Evolutionary conservation across 176 grass and related monocot species (phyloP).

Genomic region (Hyparrhenia diplandra): DNA sequence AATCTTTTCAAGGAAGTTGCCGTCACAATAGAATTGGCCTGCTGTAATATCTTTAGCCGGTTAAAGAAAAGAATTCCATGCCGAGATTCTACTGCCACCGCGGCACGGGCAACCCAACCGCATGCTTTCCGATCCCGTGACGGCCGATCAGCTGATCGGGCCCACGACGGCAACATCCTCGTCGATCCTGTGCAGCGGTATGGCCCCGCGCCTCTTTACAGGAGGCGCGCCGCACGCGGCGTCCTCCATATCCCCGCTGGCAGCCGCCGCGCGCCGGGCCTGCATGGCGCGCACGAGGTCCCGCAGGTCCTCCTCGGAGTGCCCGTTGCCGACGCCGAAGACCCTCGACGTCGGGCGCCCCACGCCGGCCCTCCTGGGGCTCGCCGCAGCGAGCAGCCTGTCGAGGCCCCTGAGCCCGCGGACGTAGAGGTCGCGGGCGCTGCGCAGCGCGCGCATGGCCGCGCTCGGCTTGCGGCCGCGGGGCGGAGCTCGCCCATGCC

Average conservation of each 20-base stretch:
- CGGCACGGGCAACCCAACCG: too few relatives aligned
- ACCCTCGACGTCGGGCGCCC: constrained; percentile 21
- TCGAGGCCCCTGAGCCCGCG: not conserved
- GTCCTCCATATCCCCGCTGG: not conserved
- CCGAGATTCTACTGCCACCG: too few relatives aligned
- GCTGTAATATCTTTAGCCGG: not conserved
- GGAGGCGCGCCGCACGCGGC: too few relatives aligned
- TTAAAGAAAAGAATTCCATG: too few relatives aligned
- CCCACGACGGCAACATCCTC: not conserved
- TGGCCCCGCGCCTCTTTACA: not conserved
- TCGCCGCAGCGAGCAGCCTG: constrained; percentile 17
- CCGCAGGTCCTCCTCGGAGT: not conserved
- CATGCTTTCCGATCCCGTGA: too few relatives aligned
- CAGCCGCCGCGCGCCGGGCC: not conserved
- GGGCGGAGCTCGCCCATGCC: too few relatives aligned
- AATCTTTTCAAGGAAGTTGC: too few relatives aligned
- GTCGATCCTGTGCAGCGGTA: not conserved
- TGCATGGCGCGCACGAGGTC: constrained; percentile 16
- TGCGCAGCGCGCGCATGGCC: not conserved
- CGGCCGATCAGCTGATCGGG: not conserved
- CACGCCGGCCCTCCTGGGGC: not conserved
- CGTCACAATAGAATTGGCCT: too few relatives aligned
- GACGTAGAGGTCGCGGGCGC: constrained; percentile 27
- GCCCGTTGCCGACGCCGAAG: not conserved
- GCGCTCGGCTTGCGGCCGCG: too few relatives aligned